A percentile compares a stretch with the other conserved stretches of the same genome.
These are phyloP conservation scores for Arbutus unedo DNA, from an alignment of 148 eudicot genomes.

Conservation along the genomic window DNA sequence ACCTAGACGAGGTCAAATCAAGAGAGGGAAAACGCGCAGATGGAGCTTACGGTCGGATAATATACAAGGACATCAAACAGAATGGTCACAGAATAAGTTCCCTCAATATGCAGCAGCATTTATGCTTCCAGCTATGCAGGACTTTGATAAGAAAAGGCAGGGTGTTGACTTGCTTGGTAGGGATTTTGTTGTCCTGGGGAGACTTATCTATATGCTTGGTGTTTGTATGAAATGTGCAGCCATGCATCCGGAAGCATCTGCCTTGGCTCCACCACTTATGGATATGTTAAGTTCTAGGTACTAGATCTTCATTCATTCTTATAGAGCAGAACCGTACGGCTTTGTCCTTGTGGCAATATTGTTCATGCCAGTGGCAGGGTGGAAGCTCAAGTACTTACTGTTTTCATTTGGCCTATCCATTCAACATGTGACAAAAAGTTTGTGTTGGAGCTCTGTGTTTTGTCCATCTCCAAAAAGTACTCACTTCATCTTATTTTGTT, in stretches of 20 bases:
- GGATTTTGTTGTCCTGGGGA: constrained; percentile 88
- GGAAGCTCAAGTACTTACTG: background rate
- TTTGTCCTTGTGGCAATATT: background rate
- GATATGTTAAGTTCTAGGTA: constrained; percentile 93
- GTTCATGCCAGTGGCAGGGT: background rate
- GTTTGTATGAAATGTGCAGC: constrained; percentile 84
- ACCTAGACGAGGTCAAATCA: constrained; percentile 42
- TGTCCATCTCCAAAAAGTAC: background rate
- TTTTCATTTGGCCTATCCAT: background rate
- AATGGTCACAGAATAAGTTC: constrained; percentile 66
- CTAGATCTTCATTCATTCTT: constrained; percentile 3
- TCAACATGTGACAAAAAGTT: background rate
- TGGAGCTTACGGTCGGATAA: constrained; percentile 47
- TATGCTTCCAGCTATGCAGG: constrained; percentile 97
- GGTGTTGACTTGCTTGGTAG: constrained; percentile 93
- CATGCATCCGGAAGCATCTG: constrained; percentile 96
- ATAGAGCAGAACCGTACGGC: background rate
- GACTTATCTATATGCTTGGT: constrained; percentile 87
- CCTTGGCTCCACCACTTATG: constrained; percentile 64
- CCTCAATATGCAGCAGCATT: constrained; percentile 89
- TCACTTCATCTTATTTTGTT: background rate
- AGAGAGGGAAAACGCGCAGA: constrained; percentile 72
- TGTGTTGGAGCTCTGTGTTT: background rate
- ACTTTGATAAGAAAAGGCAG: constrained; percentile 90
- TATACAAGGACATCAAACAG: constrained; percentile 38